phyloP scores from a whole-genome alignment of 2,329 filamentous ascomycete species.

The Juglanconis oblonga region DNA sequence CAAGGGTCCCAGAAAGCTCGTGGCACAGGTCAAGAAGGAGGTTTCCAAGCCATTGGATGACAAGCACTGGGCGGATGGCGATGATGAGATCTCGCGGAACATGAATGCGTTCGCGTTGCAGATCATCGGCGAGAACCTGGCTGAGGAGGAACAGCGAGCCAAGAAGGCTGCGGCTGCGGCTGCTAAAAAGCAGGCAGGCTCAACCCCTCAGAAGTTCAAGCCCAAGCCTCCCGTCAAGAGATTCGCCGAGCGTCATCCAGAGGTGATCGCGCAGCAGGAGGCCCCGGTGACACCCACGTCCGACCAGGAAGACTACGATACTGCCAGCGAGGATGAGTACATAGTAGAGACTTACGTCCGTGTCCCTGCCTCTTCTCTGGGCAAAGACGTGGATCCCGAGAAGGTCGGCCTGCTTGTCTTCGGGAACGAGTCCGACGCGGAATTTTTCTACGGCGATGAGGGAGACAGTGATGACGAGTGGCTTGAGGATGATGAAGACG shows the following conservation, averaged over 20 bases:
- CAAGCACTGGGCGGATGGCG: constrained; percentile 33
- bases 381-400: constrained; percentile 43
- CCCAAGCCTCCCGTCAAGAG: constrained; percentile 55
- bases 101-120: constrained; percentile 59
- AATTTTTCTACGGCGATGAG: constrained; percentile 58
- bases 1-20: constrained; percentile 19
- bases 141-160: constrained; percentile 39
- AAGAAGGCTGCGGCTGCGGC: constrained; percentile 6
- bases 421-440: constrained; percentile 55
- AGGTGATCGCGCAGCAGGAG: constrained; percentile 25
- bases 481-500: constrained; percentile 60
- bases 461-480: constrained; percentile 61
- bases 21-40: constrained; percentile 4
- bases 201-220: constrained; percentile 42
- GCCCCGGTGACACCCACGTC: constrained; percentile 10
- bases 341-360: constrained; percentile 64
- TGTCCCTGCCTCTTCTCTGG: constrained; percentile 51
- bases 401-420: constrained; percentile 56
- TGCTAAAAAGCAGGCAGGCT: constrained; percentile 19
- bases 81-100: constrained; percentile 48
- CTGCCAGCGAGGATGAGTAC: constrained; percentile 52
- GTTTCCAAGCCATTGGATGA: constrained; percentile 30
- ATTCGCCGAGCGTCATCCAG: constrained; percentile 55
- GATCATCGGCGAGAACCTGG: constrained; percentile 54
- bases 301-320: constrained; percentile 24